Evolutionary conservation across 2,329 filamentous ascomycete species (phyloP).

Genomic region (Immersiporthe knoxdaviesiana): DNA sequence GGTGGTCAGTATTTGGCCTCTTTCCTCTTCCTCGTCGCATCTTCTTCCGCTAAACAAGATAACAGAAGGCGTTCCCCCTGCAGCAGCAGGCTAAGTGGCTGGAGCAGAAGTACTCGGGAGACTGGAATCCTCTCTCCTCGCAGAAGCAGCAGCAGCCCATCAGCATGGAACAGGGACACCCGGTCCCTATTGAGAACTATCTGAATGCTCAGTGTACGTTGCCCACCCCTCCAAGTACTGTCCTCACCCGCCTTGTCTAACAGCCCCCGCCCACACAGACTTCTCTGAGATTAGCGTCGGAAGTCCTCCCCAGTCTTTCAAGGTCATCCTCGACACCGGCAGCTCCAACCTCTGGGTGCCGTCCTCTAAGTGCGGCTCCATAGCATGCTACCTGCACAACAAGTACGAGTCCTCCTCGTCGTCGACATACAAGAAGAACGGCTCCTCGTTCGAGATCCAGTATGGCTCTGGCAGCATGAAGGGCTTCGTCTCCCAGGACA

Average conservation of each 20-base stretch:
- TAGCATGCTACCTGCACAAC: conserved; percentile 95
- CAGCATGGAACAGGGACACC: conserved; percentile 58
- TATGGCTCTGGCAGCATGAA: conserved; percentile 95
- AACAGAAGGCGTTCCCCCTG: conserved; percentile 75
- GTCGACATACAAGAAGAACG: conserved; percentile 92
- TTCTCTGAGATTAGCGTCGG: conserved; percentile 96
- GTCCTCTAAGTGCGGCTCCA: conserved; percentile 85
- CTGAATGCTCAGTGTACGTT: conserved; percentile 95
- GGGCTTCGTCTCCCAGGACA: conserved; percentile 91
- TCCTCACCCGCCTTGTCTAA: conserved; percentile 7
- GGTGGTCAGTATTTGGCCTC: conserved; percentile 65
- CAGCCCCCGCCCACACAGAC: conserved; percentile 59
- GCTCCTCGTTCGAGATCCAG: conserved; percentile 85
- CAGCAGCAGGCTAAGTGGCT: conserved; percentile 80
- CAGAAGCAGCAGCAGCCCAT: conserved; percentile 25
- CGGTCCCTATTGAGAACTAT: conserved; percentile 93
- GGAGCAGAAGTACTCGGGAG: conserved; percentile 94
- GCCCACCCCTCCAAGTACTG: background rate
- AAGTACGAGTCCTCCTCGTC: conserved; percentile 95
- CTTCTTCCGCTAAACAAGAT: conserved; percentile 22
- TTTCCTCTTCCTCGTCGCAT: background rate
- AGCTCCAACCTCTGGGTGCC: conserved; percentile 99
- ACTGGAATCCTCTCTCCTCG: conserved; percentile 28
- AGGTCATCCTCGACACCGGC: conserved; percentile 97
- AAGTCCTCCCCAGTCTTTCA: conserved; percentile 91